A percentile compares a stretch with the other conserved stretches of the same genome.
These are phyloP conservation scores for Pseudocercospora vitis DNA, from an alignment of 2,329 filamentous ascomycete genomes.

Conservation along the genomic window DNA sequence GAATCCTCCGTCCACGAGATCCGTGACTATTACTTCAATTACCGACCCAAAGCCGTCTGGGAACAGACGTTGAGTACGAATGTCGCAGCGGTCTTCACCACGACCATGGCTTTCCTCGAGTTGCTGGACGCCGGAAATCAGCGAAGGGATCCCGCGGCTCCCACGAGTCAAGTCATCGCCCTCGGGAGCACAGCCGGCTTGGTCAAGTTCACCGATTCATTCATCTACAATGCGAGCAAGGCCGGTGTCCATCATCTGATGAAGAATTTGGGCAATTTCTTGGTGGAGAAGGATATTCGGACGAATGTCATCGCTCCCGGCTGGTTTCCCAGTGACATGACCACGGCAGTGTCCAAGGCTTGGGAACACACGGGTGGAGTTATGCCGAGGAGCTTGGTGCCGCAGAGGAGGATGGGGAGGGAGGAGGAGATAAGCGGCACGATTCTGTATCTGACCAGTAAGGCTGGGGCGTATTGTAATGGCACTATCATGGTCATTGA, in stretches of 20 bases:
- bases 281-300: conserved; percentile 48
- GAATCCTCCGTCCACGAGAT: conserved; percentile 33
- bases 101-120: conserved; percentile 48
- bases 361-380: conserved; percentile 40
- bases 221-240: conserved; percentile 47
- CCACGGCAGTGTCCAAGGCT: conserved; percentile 33
- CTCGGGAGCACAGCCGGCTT: conserved; percentile 43
- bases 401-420: conserved; percentile 34
- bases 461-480: conserved; percentile 55
- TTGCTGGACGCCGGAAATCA: conserved; percentile 48
- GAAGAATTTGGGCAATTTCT: conserved; percentile 45
- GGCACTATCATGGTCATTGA: conserved; percentile 53
- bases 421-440: conserved; percentile 52
- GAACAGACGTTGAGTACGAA: conserved; percentile 45
- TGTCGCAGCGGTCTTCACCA: conserved; percentile 46
- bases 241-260: conserved; percentile 47
- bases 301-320: conserved; percentile 51
- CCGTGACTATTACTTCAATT: conserved; percentile 43
- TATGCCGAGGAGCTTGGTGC: conserved; percentile 35
- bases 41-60: conserved; percentile 49
- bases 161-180: conserved; percentile 50
- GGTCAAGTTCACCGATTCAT: conserved; percentile 36
- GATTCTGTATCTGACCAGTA: conserved; percentile 53
- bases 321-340: conserved; percentile 49
- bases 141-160: conserved; percentile 40